A percentile compares a stretch with the other conserved stretches of the same genome.
phyloP scores from a whole-genome alignment of 257 asterid species.

The Solanum dulcamara region DNA sequence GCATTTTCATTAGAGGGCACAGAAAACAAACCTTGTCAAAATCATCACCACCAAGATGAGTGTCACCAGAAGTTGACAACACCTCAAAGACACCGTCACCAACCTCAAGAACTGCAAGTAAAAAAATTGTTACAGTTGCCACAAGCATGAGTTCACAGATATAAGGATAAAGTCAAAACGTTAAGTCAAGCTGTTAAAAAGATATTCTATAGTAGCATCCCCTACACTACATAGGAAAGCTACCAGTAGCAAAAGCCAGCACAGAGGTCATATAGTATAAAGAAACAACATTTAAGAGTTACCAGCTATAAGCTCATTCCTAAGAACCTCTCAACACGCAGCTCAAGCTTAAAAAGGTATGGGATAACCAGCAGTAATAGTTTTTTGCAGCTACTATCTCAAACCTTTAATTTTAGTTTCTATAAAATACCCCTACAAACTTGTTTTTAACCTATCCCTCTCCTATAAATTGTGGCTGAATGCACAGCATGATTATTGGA shows the following conservation, averaged over 20 bases:
- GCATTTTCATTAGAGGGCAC: not conserved
- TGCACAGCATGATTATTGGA: not conserved
- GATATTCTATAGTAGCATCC: not conserved
- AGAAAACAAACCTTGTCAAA: slow-evolving; percentile 60
- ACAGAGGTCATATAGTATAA: not conserved
- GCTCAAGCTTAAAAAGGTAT: not conserved
- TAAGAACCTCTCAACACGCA: not conserved
- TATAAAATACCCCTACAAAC: not conserved
- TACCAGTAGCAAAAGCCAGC: not conserved
- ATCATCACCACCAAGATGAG: slow-evolving; percentile 98
- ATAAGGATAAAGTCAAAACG: not conserved
- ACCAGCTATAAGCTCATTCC: not conserved
- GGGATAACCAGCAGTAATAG: not conserved
- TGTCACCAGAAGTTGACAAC: slow-evolving; percentile 90
- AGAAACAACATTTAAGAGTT: not conserved
- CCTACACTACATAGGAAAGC: not conserved
- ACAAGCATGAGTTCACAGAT: not conserved
- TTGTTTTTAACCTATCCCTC: not conserved
- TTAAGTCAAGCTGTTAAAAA: not conserved
- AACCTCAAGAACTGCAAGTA: slow-evolving; percentile 70
- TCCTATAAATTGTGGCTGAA: not conserved
- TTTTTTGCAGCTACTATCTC: not conserved
- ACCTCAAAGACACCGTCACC: slow-evolving; percentile 98
- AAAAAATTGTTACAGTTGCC: not conserved
- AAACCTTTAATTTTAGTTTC: not conserved